Percentiles rank a stretch among this genome's conserved stretches.
These are phyloP conservation scores for Penicillium egyptiacum DNA, from an alignment of 495 filamentous ascomycete genomes.

Conservation along the genomic window DNA sequence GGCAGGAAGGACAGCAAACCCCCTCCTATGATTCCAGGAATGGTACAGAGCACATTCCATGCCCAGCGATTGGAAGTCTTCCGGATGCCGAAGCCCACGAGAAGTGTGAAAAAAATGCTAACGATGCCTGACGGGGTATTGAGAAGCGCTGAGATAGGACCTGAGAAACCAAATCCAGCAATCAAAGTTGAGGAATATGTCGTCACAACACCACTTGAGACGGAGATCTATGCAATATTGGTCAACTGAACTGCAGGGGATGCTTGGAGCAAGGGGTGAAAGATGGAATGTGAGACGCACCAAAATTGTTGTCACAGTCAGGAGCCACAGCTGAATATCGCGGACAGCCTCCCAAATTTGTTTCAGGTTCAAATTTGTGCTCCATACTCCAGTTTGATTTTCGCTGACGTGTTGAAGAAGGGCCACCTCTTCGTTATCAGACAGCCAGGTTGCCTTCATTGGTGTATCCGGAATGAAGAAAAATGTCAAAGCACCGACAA, in stretches of 20 bases:
- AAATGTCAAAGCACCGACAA: slow-evolving; percentile 51
- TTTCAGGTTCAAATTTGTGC: slow-evolving; percentile 39
- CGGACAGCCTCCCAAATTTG: slow-evolving; percentile 35
- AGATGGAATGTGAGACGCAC: slow-evolving; percentile 14
- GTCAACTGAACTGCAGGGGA: not conserved
- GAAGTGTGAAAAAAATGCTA: slow-evolving; percentile 56
- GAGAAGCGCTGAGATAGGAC: slow-evolving; percentile 55
- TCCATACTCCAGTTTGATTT: slow-evolving; percentile 59
- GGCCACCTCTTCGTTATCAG: slow-evolving; percentile 50
- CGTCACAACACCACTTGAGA: slow-evolving; percentile 60
- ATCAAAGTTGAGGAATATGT: slow-evolving; percentile 64
- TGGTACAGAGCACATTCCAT: slow-evolving; percentile 44
- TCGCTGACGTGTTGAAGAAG: slow-evolving; percentile 43
- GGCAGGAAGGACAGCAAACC: slow-evolving; percentile 61
- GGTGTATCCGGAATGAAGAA: slow-evolving; percentile 60
- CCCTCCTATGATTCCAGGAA: slow-evolving; percentile 56
- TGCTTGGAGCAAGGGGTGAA: not conserved
- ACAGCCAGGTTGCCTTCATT: slow-evolving; percentile 57
- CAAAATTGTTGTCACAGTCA: slow-evolving; percentile 37
- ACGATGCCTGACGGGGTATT: slow-evolving; percentile 65
- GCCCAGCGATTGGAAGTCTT: slow-evolving; percentile 50
- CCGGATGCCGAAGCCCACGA: slow-evolving; percentile 50
- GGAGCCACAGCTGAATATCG: slow-evolving; percentile 41
- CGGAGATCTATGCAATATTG: slow-evolving; percentile 37
- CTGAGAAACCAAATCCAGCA: slow-evolving; percentile 53